These are phyloP conservation scores for Stagonosporopsis chrysanthemi DNA, from an alignment of 2,329 filamentous ascomycete species.

Conservation along the genomic window DNA sequence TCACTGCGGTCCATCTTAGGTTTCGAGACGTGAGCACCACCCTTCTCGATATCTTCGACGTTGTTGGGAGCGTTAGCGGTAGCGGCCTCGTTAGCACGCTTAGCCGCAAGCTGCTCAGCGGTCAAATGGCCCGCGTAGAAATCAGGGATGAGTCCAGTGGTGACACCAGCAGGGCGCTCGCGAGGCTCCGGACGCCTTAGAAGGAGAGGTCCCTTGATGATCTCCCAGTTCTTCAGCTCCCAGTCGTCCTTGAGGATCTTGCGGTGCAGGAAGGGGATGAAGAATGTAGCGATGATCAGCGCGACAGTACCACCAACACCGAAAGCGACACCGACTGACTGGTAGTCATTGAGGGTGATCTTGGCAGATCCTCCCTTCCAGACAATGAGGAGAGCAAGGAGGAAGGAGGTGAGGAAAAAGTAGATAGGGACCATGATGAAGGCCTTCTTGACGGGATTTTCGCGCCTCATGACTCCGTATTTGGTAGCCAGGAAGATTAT, in stretches of 20 bases:
- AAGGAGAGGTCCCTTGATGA: conserved; percentile 62
- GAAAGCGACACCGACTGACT: conserved; percentile 63
- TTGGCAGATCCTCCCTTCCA: conserved; percentile 55
- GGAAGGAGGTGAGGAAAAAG: conserved; percentile 63
- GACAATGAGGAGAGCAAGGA: conserved; percentile 57
- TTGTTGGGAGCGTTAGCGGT: conserved; percentile 1
- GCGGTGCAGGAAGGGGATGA: conserved; percentile 67
- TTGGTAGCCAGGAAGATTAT: conserved; percentile 65
- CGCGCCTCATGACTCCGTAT: conserved; percentile 62
- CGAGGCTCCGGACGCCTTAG: conserved; percentile 52
- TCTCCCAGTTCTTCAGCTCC: conserved; percentile 64
- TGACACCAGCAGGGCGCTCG: conserved; percentile 52
- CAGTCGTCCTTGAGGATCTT: conserved; percentile 68
- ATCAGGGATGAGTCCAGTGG: conserved; percentile 56
- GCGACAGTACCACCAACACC: conserved; percentile 60
- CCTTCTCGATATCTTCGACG: conserved; percentile 37
- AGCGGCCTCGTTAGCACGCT: conserved; percentile 29
- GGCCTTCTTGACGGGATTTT: conserved; percentile 62
- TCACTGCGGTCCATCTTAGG: conserved; percentile 22
- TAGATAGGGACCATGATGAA: conserved; percentile 61
- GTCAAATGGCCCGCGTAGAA: conserved; percentile 66
- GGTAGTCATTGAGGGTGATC: conserved; percentile 58
- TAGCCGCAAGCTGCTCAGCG: conserved; percentile 57
- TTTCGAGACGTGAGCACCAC: conserved; percentile 17
- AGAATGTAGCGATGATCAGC: conserved; percentile 60